Base-by-base conservation (phyloP, 2,329 filamentous ascomycete species). In the Xylaria sp. region DNA sequence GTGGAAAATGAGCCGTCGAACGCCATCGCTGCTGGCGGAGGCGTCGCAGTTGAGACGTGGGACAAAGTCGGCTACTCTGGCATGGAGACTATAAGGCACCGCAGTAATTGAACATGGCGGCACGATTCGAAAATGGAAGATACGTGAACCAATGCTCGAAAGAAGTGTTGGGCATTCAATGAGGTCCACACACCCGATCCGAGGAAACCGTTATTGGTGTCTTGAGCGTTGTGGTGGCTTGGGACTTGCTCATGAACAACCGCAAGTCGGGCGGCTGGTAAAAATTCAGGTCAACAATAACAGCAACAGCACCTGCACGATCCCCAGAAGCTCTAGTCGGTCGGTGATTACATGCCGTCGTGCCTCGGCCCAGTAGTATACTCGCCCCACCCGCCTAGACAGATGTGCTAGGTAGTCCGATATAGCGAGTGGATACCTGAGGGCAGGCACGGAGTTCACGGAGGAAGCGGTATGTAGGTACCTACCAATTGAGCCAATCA, bases 1-100 rank as follows among this genome's bases (percentile, higher is more conserved):
- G 81, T 78, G 72, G 81, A 80, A 75, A 82, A 82, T 62, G 82
- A 81, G 75, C 70, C 71, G 75, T 81, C 78, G 71, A 82, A 81
- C 66, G 84, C 80, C 84, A 86, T 85, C 36, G 66, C 51, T 49
- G 36, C 8, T 63, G 46, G 60, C 49, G 48, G 39, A 57, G 51
- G 55, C 49, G 51, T 33, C 54, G 52, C 48, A 60, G 49, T 43
- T 51, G 58, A 41, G 57, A 52, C 20, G 52, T 49, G 9, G 51
- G 31, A 55, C 64, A 20, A 28, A 51, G n/a, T 68, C 66, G 62
- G 64, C 54, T 67, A 69, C 55, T 33, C 62, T 64, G 41, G 62
- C 59, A 63, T 62, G 59, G 49, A 36, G 55, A 62, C 62, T n/a
- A 15, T 49, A 49, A 64, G 4, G 39, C 41, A 64, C 41, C 62